Evolutionary conservation across 2,329 filamentous ascomycete species (phyloP), one percentile per base, ranked within the genome.

Genomic region (Sclerotinia sclerotiorum): DNA sequence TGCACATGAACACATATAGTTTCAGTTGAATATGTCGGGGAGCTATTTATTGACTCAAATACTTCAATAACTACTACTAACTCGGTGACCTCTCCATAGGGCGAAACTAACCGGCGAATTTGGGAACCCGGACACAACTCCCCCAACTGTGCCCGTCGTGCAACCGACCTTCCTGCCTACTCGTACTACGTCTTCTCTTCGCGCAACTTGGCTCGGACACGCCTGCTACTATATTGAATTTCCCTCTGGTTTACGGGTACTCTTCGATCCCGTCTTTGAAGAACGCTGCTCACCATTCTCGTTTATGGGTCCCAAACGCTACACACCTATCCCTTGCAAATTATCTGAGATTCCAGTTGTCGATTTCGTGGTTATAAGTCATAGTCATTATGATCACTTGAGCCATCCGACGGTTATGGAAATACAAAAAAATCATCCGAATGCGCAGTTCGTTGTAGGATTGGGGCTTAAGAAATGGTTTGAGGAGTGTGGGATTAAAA

Each of bases 221-320:
- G 94, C 94, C 4, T 97, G 93, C 81, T 97, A 93, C 81, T 94
- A 92, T 76, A 87, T 97, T 73, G 94, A 97, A 79, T 97, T 94
- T 75, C 93, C 93, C 1, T 85, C 86, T 19, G 94, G 94, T 0
- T 83, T 98, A 65, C 88, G 94, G 67, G 92, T 97, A 4, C 86
- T 98, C 4, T 97, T 97, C 78, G 94, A 97, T 76, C 94, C 94
- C 1, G 94, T 97, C 46, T 97, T 97, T 73, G 92, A 94, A 77
- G 88, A 93, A 71, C 88, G 92, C 74, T 97, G 94, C 80, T 89
- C 90, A 42, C 94, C 94, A 0, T 83, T 94, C 73, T 84, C 83
- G 49, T 88, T 88, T 72, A 76, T 91, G 68, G 88, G 88, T 0
- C 90, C 94, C 2, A 91, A 91, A 79, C 85, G 94, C 62, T 97